These are phyloP conservation scores for Saccharomyces hybrid DNA, from an alignment of 1,139 yeast species.

Conservation along the genomic window DNA sequence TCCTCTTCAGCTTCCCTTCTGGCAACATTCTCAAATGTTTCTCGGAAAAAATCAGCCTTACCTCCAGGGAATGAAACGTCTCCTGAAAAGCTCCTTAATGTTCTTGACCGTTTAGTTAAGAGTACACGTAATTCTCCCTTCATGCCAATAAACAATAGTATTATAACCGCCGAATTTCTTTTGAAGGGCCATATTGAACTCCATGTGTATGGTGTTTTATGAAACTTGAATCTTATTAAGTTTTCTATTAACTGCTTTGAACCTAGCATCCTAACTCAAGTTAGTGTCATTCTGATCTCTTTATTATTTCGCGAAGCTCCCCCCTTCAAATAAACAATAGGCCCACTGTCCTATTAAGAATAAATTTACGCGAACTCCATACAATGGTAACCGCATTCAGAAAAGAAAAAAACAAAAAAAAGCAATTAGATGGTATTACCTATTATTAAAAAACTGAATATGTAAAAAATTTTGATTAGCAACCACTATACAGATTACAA, in stretches of 20 bases:
- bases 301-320: not conserved
- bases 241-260: not conserved
- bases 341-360: not conserved
- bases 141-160: conserved; percentile 61
- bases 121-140: conserved; percentile 70
- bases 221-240: not conserved
- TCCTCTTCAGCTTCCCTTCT: conserved; percentile 83
- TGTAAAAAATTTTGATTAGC: not conserved
- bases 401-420: no score
- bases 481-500: not conserved
- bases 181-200: conserved; percentile 32
- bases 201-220: not conserved
- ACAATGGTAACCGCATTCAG: not conserved
- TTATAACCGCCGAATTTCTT: conserved; percentile 69
- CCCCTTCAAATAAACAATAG: not conserved
- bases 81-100: conserved; percentile 68
- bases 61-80: conserved; percentile 91
- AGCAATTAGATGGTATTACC: not conserved
- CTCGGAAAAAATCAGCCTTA: conserved; percentile 59
- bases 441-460: not conserved
- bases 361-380: not conserved
- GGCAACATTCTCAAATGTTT: conserved; percentile 64
- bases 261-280: not conserved
- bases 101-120: conserved; percentile 66
- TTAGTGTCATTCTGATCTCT: not conserved